Evolutionary conservation across 495 filamentous ascomycete species (phyloP).

Genomic region (Penicillium canescens): DNA sequence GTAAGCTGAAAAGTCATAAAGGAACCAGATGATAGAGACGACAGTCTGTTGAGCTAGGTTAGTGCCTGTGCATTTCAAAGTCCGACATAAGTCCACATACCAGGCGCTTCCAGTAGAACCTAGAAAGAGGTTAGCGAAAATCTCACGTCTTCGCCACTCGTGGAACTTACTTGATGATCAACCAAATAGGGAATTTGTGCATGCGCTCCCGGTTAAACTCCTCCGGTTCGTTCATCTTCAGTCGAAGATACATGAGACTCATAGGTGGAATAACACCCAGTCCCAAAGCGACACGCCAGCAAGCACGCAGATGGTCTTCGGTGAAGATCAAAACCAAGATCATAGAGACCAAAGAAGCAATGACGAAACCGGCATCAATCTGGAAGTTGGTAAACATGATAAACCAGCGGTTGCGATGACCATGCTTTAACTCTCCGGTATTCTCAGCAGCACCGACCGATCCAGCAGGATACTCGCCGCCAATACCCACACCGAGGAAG

Average conservation of each 20-base stretch:
- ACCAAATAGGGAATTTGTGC: conserved; percentile 49
- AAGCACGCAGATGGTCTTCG: conserved; percentile 67
- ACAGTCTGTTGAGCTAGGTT: conserved; percentile 65
- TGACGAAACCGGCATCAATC: conserved; percentile 80
- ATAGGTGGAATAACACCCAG: conserved; percentile 79
- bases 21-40: conserved; percentile 85
- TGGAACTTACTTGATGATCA: conserved; percentile 49
- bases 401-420: conserved; percentile 87
- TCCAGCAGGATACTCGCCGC: conserved; percentile 87
- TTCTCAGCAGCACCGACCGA: conserved; percentile 83
- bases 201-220: conserved; percentile 67
- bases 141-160: no score
- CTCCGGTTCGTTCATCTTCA: conserved; percentile 80
- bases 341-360: conserved; percentile 72
- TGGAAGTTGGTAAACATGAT: conserved; percentile 90
- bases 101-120: conserved; percentile 54
- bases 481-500: conserved; percentile 66
- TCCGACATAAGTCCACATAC: conserved; percentile 15
- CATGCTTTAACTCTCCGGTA: conserved; percentile 75
- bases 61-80: background rate
- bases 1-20: conserved; percentile 85
- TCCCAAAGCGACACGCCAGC: conserved; percentile 75
- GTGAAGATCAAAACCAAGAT: conserved; percentile 69
- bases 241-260: conserved; percentile 69
- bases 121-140: conserved; percentile 15